Evolutionary conservation across 2,329 filamentous ascomycete genomes (phyloP).

Genomic region (Beauveria scarabaeidicola): DNA sequence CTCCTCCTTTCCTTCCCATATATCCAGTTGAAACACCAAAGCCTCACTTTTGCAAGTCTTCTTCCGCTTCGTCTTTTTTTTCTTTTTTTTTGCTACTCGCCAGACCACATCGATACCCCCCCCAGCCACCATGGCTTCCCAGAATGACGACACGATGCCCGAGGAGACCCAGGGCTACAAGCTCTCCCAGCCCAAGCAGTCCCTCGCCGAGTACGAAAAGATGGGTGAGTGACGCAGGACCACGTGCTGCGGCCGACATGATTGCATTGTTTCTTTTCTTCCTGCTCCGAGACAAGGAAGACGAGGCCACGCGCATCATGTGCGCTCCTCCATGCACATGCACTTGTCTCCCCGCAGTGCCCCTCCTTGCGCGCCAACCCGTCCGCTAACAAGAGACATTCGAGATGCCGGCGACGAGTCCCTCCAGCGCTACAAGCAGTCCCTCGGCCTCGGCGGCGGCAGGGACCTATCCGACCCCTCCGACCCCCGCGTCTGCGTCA

Average conservation of each 20-base stretch:
- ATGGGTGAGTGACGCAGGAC: slow-evolving; percentile 57
- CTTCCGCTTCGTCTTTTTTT: not conserved
- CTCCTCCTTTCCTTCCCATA: not conserved
- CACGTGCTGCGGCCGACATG: no score
- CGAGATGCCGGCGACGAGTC: slow-evolving; percentile 73
- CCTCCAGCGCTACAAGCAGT: slow-evolving; percentile 95
- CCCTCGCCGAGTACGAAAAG: slow-evolving; percentile 85
- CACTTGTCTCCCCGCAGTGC: not conserved
- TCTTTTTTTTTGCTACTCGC: not conserved
- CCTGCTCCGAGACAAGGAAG: not conserved
- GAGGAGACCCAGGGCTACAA: slow-evolving; percentile 94
- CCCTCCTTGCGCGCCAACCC: not conserved
- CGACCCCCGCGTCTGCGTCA: slow-evolving; percentile 87
- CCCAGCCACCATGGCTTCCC: slow-evolving; percentile 50
- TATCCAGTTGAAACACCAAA: not conserved
- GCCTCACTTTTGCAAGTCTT: not conserved
- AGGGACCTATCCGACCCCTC: slow-evolving; percentile 64
- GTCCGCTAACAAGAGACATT: slow-evolving; percentile 1
- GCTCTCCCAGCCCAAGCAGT: slow-evolving; percentile 94
- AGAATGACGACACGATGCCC: slow-evolving; percentile 73
- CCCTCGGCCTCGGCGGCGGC: slow-evolving; percentile 75
- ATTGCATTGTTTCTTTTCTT: not conserved
- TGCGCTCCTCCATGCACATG: not conserved
- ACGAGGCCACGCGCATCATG: not conserved
- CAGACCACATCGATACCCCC: slow-evolving; percentile 18